These are phyloP conservation scores for Lactifluus volemus DNA, from an alignment of 768 basidiomycete species.

Conservation along the genomic window DNA sequence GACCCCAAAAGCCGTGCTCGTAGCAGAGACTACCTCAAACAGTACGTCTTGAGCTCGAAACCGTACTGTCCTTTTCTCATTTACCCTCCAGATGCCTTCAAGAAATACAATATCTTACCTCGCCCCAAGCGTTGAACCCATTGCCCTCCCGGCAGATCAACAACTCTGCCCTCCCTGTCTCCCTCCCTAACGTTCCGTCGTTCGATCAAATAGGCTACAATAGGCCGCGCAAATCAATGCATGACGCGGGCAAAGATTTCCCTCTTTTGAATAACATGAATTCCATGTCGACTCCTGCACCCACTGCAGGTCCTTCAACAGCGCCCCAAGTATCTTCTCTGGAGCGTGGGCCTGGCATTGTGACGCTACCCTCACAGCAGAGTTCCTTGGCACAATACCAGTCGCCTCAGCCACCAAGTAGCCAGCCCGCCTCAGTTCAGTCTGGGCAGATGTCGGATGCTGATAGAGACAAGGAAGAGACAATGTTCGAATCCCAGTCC, in stretches of 20 bases:
- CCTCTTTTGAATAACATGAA: conserved; percentile 52
- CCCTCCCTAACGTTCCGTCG: conserved; percentile 61
- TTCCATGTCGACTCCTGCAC: conserved; percentile 42
- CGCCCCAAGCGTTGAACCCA: conserved; percentile 95
- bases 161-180: conserved; percentile 53
- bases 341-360: conserved; percentile 36
- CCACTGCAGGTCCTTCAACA: conserved; percentile 33
- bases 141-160: conserved; percentile 79
- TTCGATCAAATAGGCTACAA: conserved; percentile 71
- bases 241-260: conserved; percentile 68
- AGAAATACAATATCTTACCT: conserved; percentile 96
- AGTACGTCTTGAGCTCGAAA: conserved; percentile 85
- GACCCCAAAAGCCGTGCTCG: conserved; percentile 95
- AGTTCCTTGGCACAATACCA: conserved; percentile 22
- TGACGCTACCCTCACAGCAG: conserved; percentile 25
- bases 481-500: conserved; percentile 39
- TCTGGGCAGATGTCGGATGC: conserved; percentile 22
- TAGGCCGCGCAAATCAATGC: conserved; percentile 72
- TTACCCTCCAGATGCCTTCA: conserved; percentile 71
- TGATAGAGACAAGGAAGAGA: conserved; percentile 38
- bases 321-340: conserved; percentile 35
- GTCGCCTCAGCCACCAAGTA: conserved; percentile 23
- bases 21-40: conserved; percentile 95
- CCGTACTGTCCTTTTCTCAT: conserved; percentile 46
- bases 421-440: conserved; percentile 25